phyloP scores from a whole-genome alignment of 192 early-diverging fungal species.

The Bifiguratus adelaidae region DNA sequence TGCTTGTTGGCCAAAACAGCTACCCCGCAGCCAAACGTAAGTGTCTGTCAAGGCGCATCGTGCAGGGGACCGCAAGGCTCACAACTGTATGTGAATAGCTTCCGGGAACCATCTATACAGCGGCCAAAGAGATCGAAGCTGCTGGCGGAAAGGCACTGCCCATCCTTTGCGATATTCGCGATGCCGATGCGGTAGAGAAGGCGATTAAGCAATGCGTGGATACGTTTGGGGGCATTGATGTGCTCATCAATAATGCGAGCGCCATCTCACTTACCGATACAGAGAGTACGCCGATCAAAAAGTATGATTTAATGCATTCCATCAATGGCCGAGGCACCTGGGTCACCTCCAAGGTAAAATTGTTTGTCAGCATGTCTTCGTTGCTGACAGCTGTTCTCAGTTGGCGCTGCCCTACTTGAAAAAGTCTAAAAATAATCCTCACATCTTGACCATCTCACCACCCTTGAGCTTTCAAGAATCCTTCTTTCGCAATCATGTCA shows the following conservation, averaged over 20 bases:
- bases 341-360: constrained; percentile 53
- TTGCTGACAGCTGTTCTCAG: neutral
- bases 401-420: constrained; percentile 56
- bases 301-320: constrained; percentile 65
- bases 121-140: constrained; percentile 60
- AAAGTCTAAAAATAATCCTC: constrained; percentile 52
- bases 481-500: constrained; percentile 60
- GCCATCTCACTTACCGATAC: constrained; percentile 62
- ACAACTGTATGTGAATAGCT: constrained; percentile 29
- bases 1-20: constrained; percentile 71
- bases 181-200: constrained; percentile 56
- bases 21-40: constrained; percentile 48
- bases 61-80: neutral
- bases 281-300: constrained; percentile 38
- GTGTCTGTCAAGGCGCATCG: neutral
- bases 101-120: constrained; percentile 74
- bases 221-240: constrained; percentile 72
- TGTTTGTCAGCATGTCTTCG: neutral
- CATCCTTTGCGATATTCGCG: constrained; percentile 75
- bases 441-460: constrained; percentile 63
- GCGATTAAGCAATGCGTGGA: constrained; percentile 56
- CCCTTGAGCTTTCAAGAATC: constrained; percentile 57
- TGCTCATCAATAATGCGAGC: constrained; percentile 73
- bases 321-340: constrained; percentile 76
- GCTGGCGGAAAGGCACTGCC: constrained; percentile 69